A percentile compares a stretch with the other conserved stretches of the same genome.
These are phyloP conservation scores for Melaleuca alternifolia DNA, from an alignment of 345 rosid genomes.

Conservation along the genomic window DNA sequence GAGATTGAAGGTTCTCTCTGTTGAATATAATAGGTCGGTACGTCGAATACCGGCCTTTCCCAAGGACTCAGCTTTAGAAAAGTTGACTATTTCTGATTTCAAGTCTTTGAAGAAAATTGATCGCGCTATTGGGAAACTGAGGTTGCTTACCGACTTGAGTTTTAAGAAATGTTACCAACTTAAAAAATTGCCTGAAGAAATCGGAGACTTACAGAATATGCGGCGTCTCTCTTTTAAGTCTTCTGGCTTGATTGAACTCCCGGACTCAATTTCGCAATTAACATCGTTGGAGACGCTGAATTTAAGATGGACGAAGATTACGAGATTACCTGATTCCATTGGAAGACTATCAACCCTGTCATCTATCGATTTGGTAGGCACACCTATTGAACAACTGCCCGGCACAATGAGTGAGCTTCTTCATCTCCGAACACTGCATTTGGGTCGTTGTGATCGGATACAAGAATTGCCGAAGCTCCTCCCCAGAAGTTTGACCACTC, in stretches of 20 bases:
- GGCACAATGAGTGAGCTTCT: too few species aligned
- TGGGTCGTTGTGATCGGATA: too few species aligned
- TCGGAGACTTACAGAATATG: background rate
- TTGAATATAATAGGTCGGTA: accelerated
- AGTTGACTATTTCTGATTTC: background rate
- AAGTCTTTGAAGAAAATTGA: background rate
- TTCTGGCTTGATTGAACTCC: accelerated
- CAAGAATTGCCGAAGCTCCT: too few species aligned
- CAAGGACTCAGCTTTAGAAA: background rate
- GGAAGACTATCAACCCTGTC: too few species aligned
- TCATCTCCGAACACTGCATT: too few species aligned
- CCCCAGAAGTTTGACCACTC: too few species aligned
- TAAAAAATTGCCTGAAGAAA: background rate
- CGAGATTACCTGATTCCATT: too few species aligned
- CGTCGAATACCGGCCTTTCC: background rate
- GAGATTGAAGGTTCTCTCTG: background rate
- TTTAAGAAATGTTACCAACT: accelerated
- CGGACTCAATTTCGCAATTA: too few species aligned
- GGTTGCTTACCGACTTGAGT: background rate
- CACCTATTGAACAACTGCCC: too few species aligned
- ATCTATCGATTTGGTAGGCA: too few species aligned
- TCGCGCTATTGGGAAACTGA: background rate
- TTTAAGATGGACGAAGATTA: too few species aligned
- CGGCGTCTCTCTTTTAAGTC: accelerated
- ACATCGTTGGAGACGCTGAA: too few species aligned